Conservation (phyloP, 2,329 filamentous ascomycete species). For the Aspergillus awamori region DNA sequence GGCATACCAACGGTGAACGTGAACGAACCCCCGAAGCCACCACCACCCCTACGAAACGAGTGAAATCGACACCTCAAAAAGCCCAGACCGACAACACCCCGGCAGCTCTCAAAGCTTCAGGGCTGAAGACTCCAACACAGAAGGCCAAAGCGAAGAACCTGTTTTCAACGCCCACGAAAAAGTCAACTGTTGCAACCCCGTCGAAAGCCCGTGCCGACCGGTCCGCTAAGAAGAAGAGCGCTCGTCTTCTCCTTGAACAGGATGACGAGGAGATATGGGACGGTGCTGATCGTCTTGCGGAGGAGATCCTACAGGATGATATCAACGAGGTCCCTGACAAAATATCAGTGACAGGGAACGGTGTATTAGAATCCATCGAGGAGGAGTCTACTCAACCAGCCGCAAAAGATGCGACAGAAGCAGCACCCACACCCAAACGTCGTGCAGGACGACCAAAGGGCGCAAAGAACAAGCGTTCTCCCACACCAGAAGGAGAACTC, state of each 20-base stretch:
- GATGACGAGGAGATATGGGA: conserved; percentile 67
- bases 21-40: conserved; percentile 25
- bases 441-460: conserved; percentile 60
- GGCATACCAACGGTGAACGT: conserved; percentile 26
- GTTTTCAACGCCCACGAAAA: conserved; percentile 47
- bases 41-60: conserved; percentile 29
- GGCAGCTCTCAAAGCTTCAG: conserved; percentile 37
- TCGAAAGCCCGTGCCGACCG: conserved; percentile 71
- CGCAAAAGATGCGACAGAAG: conserved; percentile 46
- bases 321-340: conserved; percentile 29
- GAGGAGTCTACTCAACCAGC: conserved; percentile 38
- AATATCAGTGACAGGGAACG: conserved; percentile 25
- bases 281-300: conserved; percentile 68
- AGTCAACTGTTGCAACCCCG: conserved; percentile 54
- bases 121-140: conserved; percentile 42
- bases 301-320: conserved; percentile 64
- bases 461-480: conserved; percentile 64
- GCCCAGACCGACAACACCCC: conserved; percentile 27
- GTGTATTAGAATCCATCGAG: conserved; percentile 38
- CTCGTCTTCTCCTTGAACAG: conserved; percentile 72
- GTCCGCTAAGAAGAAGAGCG: conserved; percentile 85
- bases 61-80: conserved; percentile 39
- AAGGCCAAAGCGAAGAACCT: conserved; percentile 40
- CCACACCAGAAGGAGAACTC: conserved; percentile 78
- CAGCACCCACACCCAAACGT: conserved; percentile 56